These are phyloP conservation scores for Pyrus hybrid DNA, from an alignment of 331 rosid genomes.

Conservation along the genomic window DNA sequence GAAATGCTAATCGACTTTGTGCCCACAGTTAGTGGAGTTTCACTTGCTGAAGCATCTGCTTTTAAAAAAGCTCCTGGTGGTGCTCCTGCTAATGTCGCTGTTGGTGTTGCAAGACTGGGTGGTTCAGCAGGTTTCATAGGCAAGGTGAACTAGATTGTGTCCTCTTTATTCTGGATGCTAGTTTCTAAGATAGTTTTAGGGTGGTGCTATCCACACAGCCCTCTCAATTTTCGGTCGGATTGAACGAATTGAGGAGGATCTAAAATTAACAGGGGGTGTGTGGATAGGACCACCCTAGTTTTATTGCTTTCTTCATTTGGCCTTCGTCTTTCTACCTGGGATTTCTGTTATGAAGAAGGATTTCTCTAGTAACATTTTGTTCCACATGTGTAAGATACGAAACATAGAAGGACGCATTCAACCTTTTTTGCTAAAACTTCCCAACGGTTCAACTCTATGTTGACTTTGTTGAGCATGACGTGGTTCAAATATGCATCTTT, in stretches of 20 bases:
- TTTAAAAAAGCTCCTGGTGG: conserved; percentile 93
- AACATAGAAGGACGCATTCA: background rate
- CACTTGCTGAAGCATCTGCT: conserved; percentile 89
- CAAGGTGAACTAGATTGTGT: conserved; percentile 44
- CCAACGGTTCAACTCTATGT: background rate
- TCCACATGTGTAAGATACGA: background rate
- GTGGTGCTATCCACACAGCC: too few relatives aligned
- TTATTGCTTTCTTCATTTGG: background rate
- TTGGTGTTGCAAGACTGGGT: conserved; percentile 73
- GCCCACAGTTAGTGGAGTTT: conserved; percentile 80
- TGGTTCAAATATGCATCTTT: background rate
- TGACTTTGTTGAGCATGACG: background rate
- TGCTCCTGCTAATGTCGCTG: conserved; percentile 97
- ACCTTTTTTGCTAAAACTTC: background rate
- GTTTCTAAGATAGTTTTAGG: background rate
- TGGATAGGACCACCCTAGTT: background rate
- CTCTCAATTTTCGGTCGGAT: too few relatives aligned
- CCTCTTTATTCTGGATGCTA: background rate
- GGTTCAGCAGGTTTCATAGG: conserved; percentile 81
- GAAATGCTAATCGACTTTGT: conserved; percentile 88
- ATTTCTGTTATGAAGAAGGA: background rate
- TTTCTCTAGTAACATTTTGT: background rate
- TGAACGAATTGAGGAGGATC: too few relatives aligned
- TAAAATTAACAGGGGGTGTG: too few relatives aligned
- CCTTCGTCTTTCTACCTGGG: background rate